Evolutionary conservation across 768 basidiomycete genomes (phyloP), one percentile per base, ranked within the genome.

Genomic region (Mycena maculata): DNA sequence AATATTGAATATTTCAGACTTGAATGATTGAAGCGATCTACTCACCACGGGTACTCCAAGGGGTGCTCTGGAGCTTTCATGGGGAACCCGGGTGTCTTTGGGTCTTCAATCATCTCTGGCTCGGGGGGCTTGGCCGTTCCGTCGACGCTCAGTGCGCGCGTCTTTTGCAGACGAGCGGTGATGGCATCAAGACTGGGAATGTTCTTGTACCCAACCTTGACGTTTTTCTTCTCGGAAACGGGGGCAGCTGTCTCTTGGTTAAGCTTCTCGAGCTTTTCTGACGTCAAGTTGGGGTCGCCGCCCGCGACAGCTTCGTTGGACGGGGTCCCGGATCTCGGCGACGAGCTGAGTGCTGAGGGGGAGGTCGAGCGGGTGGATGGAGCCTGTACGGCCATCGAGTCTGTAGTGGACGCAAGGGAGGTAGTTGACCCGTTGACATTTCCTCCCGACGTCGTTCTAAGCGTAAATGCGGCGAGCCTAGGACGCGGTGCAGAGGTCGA

Each of bases 131-230:
- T 88, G 8, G 88, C 81, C 5, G 88, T 87, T 18, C 92, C 87
- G 74, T 88, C 87, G 71, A 88, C 79, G 70, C 86, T 87, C 66
- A 94, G 83, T 38, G 88, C 83, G 58, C 90, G 83, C 30, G 90
- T 83, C 79, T 91, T 91, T 57, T 89, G 91, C 63, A 94, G 80
- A 39, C 91, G 87, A 33, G 90, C 91, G 1, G 93, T 92, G 80
- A 95, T 95, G 30, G 91, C 92, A 74, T 94, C 93, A 59, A 95
- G 86, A 68, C 87, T 89, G 16, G 94, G 94, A 47, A 95, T 92
- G 74, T 94, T 94, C 88, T 94, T 95, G 80, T 93, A 95, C 25
- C 93, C 93, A n/a, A 83, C 80, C 73, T 82, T 83, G 68, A 57
- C 55, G 38, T 75, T 74, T 65, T 78, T 79, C 68, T 83, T 75